Evolutionary conservation across 2,329 filamentous ascomycete species (phyloP), one percentile per base, ranked within the genome.

Genomic region (Zasmidium citrigriseum): DNA sequence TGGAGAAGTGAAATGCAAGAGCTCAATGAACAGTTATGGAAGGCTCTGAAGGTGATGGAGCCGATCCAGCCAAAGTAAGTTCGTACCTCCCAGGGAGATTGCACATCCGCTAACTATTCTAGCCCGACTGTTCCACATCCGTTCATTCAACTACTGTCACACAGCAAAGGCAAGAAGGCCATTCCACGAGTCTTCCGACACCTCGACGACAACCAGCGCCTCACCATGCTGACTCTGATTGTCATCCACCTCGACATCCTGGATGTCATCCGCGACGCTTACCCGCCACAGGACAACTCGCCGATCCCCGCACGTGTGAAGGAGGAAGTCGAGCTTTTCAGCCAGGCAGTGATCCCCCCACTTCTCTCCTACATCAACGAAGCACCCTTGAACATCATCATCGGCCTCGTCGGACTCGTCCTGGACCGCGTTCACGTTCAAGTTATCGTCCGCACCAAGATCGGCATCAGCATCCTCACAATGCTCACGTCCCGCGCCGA

Each of bases 181-280:
- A 91, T 99, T 60, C 92, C 92, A 51, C 91, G 95, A 55, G 90
- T 98, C 54, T 98, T 98, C 84, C 89, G 92, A 46, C 91, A 97
- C 70, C 90, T 97, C 53, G 89, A 90, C 63, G 89, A 93, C 62
- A 90, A 97, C 71, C 93, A 98, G 76, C 90, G 93, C 51, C 93
- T 95, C 21, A 98, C 93, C 1, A 91, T 98, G 62, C 82, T 99
- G 62, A 99, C 95, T 4, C 93, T 99, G 84, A 93, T 99, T 65
- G 86, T 96, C 59, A 88, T 97, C 52, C 92, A 98, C 68, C 86
- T 99, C 27, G 95, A 98, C 73, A 87, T 90, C 65, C 83, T 99
- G 44, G 92, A 97, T 68, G 93, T 99, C 51, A 89, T 98, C 58
- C 87, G 89, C 56, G 86, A 89, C 55, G 93, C 90, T 1, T 87